These are phyloP conservation scores for Fusarium nanum DNA, from an alignment of 2,329 filamentous ascomycete genomes.

Conservation along the genomic window DNA sequence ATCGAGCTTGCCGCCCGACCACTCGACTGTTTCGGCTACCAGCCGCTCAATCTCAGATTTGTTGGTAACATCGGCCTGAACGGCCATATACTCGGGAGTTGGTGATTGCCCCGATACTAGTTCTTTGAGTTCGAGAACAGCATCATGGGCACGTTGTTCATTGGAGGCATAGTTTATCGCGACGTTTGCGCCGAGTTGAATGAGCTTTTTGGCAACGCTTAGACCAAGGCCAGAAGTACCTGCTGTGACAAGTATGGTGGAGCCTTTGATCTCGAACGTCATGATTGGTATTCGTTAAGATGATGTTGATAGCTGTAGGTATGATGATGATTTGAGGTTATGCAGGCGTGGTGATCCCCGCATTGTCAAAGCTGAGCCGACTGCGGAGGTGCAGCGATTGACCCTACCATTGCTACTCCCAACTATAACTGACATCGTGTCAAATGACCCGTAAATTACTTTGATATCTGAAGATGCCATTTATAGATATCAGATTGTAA, in stretches of 20 bases:
- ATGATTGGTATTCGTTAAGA: not conserved
- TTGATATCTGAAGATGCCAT: rapidly evolving
- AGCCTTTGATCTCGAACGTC: not conserved
- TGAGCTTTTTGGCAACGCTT: not conserved
- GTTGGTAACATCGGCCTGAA: not conserved
- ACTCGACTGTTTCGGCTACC: not conserved
- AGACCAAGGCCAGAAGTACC: constrained; percentile 12
- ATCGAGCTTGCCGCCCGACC: not conserved
- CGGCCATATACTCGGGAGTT: too few species aligned
- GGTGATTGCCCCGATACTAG: too few species aligned
- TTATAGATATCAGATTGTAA: too few species aligned
- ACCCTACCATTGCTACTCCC: too few species aligned
- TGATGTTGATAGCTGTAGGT: not conserved
- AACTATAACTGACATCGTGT: rapidly evolving
- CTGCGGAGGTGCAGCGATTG: too few species aligned
- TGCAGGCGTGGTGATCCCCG: not conserved
- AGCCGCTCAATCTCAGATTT: not conserved
- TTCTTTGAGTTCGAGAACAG: too few species aligned
- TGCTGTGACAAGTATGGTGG: not conserved
- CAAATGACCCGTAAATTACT: too few species aligned
- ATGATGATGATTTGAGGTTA: not conserved
- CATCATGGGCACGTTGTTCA: too few species aligned
- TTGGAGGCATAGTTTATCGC: constrained; percentile 9
- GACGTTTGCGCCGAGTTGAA: not conserved
- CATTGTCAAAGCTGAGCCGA: not conserved